Conservation (phyloP, 805 yeast species). For the Saccharomyces eubayanus region DNA sequence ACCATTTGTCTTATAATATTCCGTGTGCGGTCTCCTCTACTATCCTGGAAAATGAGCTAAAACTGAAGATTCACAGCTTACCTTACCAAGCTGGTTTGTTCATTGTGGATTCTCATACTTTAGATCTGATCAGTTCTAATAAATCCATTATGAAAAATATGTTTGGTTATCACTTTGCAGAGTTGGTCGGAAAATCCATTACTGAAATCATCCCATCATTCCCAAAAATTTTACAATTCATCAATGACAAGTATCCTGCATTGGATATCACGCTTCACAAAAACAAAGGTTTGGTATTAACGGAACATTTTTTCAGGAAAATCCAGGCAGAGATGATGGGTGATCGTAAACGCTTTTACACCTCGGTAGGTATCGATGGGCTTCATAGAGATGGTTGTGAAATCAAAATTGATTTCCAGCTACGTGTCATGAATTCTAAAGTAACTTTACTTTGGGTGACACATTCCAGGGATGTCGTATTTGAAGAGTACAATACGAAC, state of each 20-base stretch:
- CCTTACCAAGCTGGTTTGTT: constrained; percentile 82
- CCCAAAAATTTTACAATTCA: constrained; percentile 31
- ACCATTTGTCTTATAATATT: constrained; percentile 36
- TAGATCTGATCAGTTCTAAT: constrained; percentile 56
- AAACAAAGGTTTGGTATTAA: constrained; percentile 62
- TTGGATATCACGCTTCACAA: constrained; percentile 34
- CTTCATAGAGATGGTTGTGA: constrained; percentile 59
- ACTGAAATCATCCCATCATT: constrained; percentile 57
- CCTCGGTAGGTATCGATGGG: constrained; percentile 62
- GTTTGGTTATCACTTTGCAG: constrained; percentile 51
- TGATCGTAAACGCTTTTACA: constrained; percentile 45
- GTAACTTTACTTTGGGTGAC: constrained; percentile 77
- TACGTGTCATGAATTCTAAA: constrained; percentile 56
- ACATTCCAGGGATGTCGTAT: constrained; percentile 49
- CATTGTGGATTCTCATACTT: constrained; percentile 44
- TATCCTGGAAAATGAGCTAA: constrained; percentile 38
- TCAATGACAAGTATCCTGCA: constrained; percentile 32
- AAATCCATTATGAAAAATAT: constrained; percentile 67
- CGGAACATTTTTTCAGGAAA: constrained; percentile 85
- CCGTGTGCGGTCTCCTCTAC: constrained; percentile 66
- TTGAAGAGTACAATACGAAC: constrained; percentile 28
- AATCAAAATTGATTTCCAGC: constrained; percentile 67
- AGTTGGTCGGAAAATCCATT: constrained; percentile 38
- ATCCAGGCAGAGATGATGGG: constrained; percentile 41
- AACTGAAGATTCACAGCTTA: constrained; percentile 58